Evolutionary conservation across 2,329 filamentous ascomycete species (phyloP), one percentile per base, ranked within the genome.

Genomic region (Monilinia fructigena): DNA sequence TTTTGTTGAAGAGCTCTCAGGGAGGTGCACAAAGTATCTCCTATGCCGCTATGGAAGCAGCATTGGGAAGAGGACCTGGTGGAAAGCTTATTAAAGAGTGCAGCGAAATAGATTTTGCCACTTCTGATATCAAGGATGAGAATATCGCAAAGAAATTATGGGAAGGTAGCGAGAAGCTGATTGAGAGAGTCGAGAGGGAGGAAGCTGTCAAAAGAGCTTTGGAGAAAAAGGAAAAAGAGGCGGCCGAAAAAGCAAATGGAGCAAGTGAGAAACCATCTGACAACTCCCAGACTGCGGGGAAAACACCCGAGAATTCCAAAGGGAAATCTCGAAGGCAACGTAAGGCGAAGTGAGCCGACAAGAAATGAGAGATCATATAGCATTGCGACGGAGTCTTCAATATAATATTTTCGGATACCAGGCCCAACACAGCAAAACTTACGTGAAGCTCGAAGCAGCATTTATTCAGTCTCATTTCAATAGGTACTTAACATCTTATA

Each of bases 1-100:
- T 99, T 28, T 77, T 97, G 1, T 81, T 99, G 63, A 98, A 99
- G 78, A 93, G 90, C 45, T 86, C 93, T 0, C 80, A 88, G 63
- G 88, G 91, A 79, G 95, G 92, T 2, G 91, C 94, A 0, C 93
- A 99, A 79, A 93, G 90, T 6, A 87, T 98, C 56, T 80, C 98
- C 11, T 89, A 89, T 71, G 93, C 93, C 0, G 88, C 88, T 1
- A 96, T 97, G 91, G 93, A 97, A 65, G 84, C 85, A 2, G 81
- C 83, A 3, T 85, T 93, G 61, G 86, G 85, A 4, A 83, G 88
- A 45, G 86, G 84, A 1, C 74, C 78, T 0, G 91, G 91, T 11
- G 91, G 89, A 0, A 88, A 84, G 75, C 76, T 96, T 59, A 83
- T 99, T 76, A 98, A 97, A 78, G 96, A 98, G 78, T 98, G 94